Base-by-base conservation (phyloP, 768 basidiomycete species). In the Tricholoma saponaceum region DNA sequence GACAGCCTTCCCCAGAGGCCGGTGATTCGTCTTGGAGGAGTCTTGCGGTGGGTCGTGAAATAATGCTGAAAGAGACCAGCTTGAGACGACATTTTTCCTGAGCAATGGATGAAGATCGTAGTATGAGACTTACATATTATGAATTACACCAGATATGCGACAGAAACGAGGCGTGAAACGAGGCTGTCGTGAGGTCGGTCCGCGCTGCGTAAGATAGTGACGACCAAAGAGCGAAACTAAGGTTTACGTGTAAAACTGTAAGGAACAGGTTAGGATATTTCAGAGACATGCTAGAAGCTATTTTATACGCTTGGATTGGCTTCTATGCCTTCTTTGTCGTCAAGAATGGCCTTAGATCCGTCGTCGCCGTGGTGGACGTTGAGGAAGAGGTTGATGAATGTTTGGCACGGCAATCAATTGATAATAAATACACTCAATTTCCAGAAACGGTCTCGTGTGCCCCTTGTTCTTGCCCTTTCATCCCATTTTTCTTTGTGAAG, bases 1-100 rank as follows among this genome's bases (percentile, higher is more conserved):
- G 53, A 43, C 9, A 51, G 22, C 51, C 58, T 51, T 60, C 59
- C 55, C 64, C 64, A 64, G 52, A 62, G 14, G 58, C 53, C 41
- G 25, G 61, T 54, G 25, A 64, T 56, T 58, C 62, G 62, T 60
- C 67, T 61, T 56, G 68, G 57, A 63, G 66, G 64, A 41, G 68
- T 66, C 63, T 62, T 62, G 57, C 62, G 59, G 57, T 67, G 60
- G 51, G 60, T 68, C 58, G 66, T 63, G 54, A 68, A 68, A 64
- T 70, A 68, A 60, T 66, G 62, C 64, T 64, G 64, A 54, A 69
- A 57, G 54, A 63, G 59, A 56, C 57, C 56, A 35, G 33, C 39
- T 60, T 68, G 56, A 68, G 67, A 58, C 13, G 56, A 52, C 64
- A 70, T 67, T 56, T 50, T 50, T 13, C 9, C n/a, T 16, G 16